Conservation (phyloP, 2,329 filamentous ascomycete species). For the Juglanconis juglandina region DNA sequence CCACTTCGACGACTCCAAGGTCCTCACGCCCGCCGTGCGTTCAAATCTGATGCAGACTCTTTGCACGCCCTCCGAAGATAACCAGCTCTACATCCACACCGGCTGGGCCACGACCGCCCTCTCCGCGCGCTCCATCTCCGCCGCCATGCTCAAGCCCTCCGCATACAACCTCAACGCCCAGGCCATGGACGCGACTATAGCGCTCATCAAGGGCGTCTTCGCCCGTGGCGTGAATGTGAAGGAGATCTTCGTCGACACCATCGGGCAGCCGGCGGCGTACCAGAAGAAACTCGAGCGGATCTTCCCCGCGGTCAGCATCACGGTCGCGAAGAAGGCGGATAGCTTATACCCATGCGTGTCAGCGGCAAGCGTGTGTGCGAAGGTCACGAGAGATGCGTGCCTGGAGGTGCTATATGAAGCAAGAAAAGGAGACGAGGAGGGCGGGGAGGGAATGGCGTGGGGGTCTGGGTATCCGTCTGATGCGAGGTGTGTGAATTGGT, state of each 20-base stretch:
- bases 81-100: conserved; percentile 51
- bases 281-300: conserved; percentile 79
- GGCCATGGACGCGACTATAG: conserved; percentile 86
- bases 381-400: conserved; percentile 89
- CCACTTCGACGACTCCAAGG: conserved; percentile 94
- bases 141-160: conserved; percentile 69
- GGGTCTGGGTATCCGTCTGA: conserved; percentile 94
- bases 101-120: conserved; percentile 83
- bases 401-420: conserved; percentile 70
- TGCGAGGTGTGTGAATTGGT: conserved; percentile 73
- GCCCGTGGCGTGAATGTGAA: conserved; percentile 74
- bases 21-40: conserved; percentile 76
- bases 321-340: conserved; percentile 87
- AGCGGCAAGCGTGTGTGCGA: conserved; percentile 90
- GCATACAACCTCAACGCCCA: conserved; percentile 93
- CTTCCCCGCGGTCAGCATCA: conserved; percentile 74
- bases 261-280: conserved; percentile 78
- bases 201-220: conserved; percentile 74
- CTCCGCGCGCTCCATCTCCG: conserved; percentile 77
- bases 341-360: conserved; percentile 89
- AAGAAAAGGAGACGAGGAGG: conserved; percentile 28
- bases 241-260: conserved; percentile 93
- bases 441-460: conserved; percentile 55
- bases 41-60: conserved; percentile 66
- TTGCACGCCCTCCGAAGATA: conserved; percentile 53